Base-by-base conservation (phyloP, 768 basidiomycete species). In the Daedaleopsis nitida region DNA sequence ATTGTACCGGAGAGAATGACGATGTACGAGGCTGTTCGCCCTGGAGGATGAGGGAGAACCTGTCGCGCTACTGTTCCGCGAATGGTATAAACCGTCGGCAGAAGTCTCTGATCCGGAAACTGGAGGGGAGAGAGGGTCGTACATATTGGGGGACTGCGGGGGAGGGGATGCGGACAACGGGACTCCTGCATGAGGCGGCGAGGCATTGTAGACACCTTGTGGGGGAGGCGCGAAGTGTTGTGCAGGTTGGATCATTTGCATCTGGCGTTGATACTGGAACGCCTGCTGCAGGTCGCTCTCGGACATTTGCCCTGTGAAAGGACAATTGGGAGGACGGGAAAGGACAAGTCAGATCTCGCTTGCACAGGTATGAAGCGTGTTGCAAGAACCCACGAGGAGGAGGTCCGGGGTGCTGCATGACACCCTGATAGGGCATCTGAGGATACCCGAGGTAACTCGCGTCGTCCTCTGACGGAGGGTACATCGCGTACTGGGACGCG, bases 81-180 rank as follows among this genome's bases (percentile, higher is more conserved):
- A 89, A 78, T 89, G 87, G 81, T 91, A 87, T 62, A 87, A 74
- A 70, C 88, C 89, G 83, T 92, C 90, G 68, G 81, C 89, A 71
- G 91, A 92, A 73, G 89, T 90, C 77, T 93, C 91, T 78, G 91
- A 92, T 78, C 91, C 91, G 80, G 91, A 92, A 72, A 91, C 81
- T 77, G 88, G 89, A 73, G 91, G 91, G 58, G 90, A 91, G 69
- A 92, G 79, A 73, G 91, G 87, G 78, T 90, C 89, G 76, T 92
- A 92, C 77, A 89, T 83, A 78, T 87, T 83, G 75, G 89, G 88
- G 67, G 87, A 84, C 69, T 86, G 86, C 71, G 91, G 87, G 71
- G 91, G 88, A 68, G 91, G 74, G 63, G 77, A 74, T 45, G 65
- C 77, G 70, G 76, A 86, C 74, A 87, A 76, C 59, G 81, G 84